Percentiles rank a stretch among this genome's conserved stretches.
These are phyloP conservation scores for Ricinus communis DNA, from an alignment of 345 rosid genomes.

Conservation along the genomic window DNA sequence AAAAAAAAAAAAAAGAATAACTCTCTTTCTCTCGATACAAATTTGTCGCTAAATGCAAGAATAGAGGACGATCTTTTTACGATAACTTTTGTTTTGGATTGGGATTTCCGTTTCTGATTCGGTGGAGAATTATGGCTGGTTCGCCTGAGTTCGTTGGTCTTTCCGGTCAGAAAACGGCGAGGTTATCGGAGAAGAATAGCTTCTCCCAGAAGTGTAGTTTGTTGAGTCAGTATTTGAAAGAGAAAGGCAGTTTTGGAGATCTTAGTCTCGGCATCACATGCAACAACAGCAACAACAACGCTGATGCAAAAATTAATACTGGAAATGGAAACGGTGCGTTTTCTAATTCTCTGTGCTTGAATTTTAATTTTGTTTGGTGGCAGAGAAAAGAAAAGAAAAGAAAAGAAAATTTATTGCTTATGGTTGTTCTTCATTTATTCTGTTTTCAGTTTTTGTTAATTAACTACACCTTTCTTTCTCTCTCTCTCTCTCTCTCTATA, in stretches of 20 bases:
- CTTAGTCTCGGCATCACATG: constrained; percentile 64
- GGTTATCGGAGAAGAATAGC: constrained; percentile 44
- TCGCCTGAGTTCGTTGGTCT: constrained; percentile 48
- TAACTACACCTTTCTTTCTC: too few relatives aligned
- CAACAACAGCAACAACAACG: constrained; percentile 40
- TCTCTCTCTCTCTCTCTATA: too few relatives aligned
- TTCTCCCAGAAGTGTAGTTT: constrained; percentile 64
- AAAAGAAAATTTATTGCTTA: too few relatives aligned
- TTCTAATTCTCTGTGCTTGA: too few relatives aligned
- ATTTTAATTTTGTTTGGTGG: too few relatives aligned
- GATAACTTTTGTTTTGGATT: not conserved
- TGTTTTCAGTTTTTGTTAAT: too few relatives aligned
- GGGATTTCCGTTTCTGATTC: not conserved
- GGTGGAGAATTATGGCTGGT: constrained; percentile 46
- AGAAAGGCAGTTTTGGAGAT: constrained; percentile 69
- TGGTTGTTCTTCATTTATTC: too few relatives aligned
- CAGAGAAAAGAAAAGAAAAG: too few relatives aligned
- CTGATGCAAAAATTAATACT: not conserved
- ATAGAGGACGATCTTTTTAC: not conserved
- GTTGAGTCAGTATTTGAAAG: constrained; percentile 77
- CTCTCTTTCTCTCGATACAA: not conserved
- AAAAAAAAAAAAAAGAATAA: not conserved
- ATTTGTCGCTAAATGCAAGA: too few relatives aligned
- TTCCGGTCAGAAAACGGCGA: constrained; percentile 25
- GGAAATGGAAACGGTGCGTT: constrained; percentile 34